phyloP scores from a whole-genome alignment of 179 eudicot genomes.

The Beta lomatogona region DNA sequence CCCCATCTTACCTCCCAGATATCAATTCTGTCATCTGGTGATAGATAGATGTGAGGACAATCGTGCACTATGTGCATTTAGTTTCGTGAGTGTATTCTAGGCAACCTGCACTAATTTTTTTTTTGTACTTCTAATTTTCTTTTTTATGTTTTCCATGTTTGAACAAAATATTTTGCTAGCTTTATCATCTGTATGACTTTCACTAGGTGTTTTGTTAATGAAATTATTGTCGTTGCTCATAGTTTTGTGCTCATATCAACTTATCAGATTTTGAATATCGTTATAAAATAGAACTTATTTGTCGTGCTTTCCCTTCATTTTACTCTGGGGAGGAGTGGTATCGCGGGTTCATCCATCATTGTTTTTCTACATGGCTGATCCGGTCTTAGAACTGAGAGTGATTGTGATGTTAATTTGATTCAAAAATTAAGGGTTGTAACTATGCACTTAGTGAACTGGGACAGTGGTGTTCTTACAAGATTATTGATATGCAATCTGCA shows the following conservation, averaged over 20 bases:
- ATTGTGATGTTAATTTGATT: slow-evolving; percentile 94
- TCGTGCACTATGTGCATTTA: not conserved
- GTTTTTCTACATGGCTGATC: no score
- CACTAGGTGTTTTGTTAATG: not conserved
- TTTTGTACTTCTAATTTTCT: not conserved
- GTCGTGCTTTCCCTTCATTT: not conserved
- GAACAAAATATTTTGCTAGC: not conserved
- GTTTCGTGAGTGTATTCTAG: not conserved
- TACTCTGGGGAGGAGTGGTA: no score
- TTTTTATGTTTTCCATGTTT: not conserved
- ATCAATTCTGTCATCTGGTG: not conserved
- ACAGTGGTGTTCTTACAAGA: slow-evolving; percentile 99
- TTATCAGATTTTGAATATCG: not conserved
- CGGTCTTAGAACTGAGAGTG: slow-evolving; percentile 80
- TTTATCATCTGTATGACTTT: not conserved
- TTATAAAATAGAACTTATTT: not conserved
- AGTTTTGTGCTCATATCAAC: not conserved
- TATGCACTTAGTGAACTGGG: slow-evolving; percentile 97
- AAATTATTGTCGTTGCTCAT: not conserved
- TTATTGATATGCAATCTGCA: slow-evolving; percentile 25
- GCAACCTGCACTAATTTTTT: no score
- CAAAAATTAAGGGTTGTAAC: slow-evolving; percentile 96
- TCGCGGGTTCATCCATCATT: not conserved
- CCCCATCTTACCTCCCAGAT: not conserved
- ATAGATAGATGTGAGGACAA: not conserved